phyloP scores from a whole-genome alignment of 768 basidiomycete genomes.

The Leccinum pellstonianum region DNA sequence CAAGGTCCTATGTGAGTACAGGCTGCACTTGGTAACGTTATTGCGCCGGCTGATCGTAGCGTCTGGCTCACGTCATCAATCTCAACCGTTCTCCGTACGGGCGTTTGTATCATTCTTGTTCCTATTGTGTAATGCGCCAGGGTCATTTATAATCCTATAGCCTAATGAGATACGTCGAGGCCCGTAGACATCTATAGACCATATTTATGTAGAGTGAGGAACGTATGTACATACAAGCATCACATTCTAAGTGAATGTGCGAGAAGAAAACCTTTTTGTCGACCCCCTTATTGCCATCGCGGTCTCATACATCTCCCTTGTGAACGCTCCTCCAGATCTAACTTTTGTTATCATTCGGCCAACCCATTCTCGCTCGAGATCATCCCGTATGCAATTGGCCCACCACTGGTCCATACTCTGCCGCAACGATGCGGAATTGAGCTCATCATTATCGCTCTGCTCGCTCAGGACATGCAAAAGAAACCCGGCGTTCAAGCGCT shows the following conservation, averaged over 20 bases:
- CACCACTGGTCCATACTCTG: slow-evolving; percentile 78
- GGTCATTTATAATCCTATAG: neutral
- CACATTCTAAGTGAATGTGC: neutral
- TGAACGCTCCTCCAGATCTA: slow-evolving; percentile 49
- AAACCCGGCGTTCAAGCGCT: slow-evolving; percentile 63
- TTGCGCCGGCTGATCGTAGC: slow-evolving; percentile 4
- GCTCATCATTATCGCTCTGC: slow-evolving; percentile 56
- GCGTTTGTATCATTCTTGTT: slow-evolving; percentile 2
- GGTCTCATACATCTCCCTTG: slow-evolving; percentile 54
- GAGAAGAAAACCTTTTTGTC: slow-evolving; percentile 12
- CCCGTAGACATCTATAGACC: neutral
- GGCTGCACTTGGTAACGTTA: neutral
- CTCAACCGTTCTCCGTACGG: neutral
- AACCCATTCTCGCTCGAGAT: slow-evolving; percentile 58
- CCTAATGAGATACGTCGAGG: neutral
- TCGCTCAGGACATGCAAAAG: slow-evolving; percentile 67
- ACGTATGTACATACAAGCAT: neutral
- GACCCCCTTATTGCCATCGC: slow-evolving; percentile 42
- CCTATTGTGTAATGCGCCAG: slow-evolving; percentile 16
- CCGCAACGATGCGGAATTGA: slow-evolving; percentile 47
- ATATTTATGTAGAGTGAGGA: neutral
- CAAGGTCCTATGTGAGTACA: slow-evolving; percentile 9
- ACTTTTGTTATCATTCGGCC: slow-evolving; percentile 48
- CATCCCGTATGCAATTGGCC: slow-evolving; percentile 68
- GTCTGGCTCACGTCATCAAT: neutral